Base-by-base conservation (phyloP, 495 filamentous ascomycete species). In the Sphaerosporella brunnea region DNA sequence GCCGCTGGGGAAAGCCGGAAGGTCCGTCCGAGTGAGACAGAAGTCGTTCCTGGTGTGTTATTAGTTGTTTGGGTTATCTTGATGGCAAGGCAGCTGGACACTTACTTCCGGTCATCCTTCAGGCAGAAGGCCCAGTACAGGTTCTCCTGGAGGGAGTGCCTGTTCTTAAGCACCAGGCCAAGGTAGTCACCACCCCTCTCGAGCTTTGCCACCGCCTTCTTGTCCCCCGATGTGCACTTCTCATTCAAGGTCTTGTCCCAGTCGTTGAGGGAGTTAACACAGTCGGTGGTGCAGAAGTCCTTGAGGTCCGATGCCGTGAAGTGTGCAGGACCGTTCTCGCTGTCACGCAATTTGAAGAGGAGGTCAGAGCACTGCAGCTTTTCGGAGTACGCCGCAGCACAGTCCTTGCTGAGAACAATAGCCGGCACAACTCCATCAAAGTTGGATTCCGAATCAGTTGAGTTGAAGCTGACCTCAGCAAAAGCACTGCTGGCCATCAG, bases 41-140 rank as follows among this genome's bases (percentile, higher is more conserved):
- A 28, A 55, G 48, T 28, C 19, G 19, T 40, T 23, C 38, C 18
- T 36, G n/a, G n/a, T n/a, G n/a, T n/a, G n/a, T n/a, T n/a, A n/a
- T n/a, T n/a, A n/a, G 24, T 13, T 13, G 11, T 23, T 44, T 11
- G 11, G 18, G 21, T 44, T 25, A 8, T 44, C 8, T 9, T 9
- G 2, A 24, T 44, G 18, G 41, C 13, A 40, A 2, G 13, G 16
- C 23, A 13, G 21, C 24, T 25, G n/a, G 2, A 15, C 18, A 26
- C 2, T 3, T 7, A 44, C 13, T 24, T 3, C 18, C 21, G 24
- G 15, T 47, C 39, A 19, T 52, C 50, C 20, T 49, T 40, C 13
- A 55, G 24, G 36, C 46, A 55, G 36, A 53, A 55, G 10, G 50
- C 13, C 53, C 47, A 55, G 20, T 50, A 53, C 9, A 55, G 46